Evolutionary conservation across 257 asterid genomes (phyloP).

Genomic region (Knoxia roxburghii): DNA sequence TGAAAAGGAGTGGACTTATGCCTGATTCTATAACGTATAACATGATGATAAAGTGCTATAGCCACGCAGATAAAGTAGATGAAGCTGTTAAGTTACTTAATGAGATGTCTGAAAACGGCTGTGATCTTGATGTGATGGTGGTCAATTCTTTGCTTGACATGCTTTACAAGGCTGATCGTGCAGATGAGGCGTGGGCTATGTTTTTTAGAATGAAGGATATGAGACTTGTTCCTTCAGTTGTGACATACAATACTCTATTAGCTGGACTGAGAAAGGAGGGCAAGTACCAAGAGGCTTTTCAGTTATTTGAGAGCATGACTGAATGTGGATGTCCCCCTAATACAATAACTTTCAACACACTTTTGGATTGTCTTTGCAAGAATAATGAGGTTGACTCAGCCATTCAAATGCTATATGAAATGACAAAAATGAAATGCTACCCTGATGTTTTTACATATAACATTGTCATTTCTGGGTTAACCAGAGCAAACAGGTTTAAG

Average conservation of each 20-base stretch:
- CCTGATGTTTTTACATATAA: conserved; percentile 85
- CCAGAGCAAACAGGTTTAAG: conserved; percentile 54
- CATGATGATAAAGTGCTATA: conserved; percentile 94
- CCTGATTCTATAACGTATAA: conserved; percentile 91
- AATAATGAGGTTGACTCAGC: conserved; percentile 70
- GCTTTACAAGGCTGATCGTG: conserved; percentile 75
- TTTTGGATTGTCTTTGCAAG: conserved; percentile 83
- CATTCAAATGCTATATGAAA: conserved; percentile 52
- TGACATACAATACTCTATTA: conserved; percentile 86
- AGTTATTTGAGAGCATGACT: conserved; percentile 65
- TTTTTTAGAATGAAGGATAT: conserved; percentile 68
- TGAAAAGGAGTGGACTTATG: conserved; percentile 60
- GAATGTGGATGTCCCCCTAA: conserved; percentile 65
- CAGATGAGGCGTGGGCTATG: conserved; percentile 77
- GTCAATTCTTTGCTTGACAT: conserved; percentile 80
- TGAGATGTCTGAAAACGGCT: conserved; percentile 66
- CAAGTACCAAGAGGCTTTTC: conserved; percentile 53
- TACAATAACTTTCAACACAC: conserved; percentile 77
- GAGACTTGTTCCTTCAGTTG: conserved; percentile 78
- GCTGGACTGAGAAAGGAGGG: conserved; percentile 92
- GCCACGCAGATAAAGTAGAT: conserved; percentile 65
- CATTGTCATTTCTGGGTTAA: conserved; percentile 70
- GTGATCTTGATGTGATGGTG: conserved; percentile 69
- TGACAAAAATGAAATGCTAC: conserved; percentile 57
- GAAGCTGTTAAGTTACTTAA: conserved; percentile 61